phyloP scores from a whole-genome alignment of 1,284 basidiomycete species.

The Lentinus polychrous region DNA sequence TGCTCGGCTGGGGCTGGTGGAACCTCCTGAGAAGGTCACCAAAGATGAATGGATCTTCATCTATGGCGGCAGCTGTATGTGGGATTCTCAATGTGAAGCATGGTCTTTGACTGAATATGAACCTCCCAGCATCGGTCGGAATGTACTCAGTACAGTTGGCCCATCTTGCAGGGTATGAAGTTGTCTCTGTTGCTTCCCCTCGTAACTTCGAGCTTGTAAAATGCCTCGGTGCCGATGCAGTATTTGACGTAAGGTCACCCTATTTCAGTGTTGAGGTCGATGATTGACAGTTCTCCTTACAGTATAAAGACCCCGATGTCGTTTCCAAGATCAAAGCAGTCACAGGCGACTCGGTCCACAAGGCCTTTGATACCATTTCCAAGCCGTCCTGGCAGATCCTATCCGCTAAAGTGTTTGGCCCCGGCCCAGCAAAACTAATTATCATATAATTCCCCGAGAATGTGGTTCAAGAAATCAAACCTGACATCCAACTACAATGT shows the following conservation, averaged over 20 bases:
- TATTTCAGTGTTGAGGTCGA: neutral
- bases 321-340: conserved; percentile 18
- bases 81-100: neutral
- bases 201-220: conserved; percentile 32
- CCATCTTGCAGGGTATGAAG: conserved; percentile 32
- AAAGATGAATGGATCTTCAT: conserved; percentile 18
- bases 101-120: neutral
- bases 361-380: conserved; percentile 18
- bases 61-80: conserved; percentile 21
- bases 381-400: conserved; percentile 12
- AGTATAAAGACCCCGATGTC: conserved; percentile 18
- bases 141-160: conserved; percentile 38
- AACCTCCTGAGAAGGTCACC: conserved; percentile 10
- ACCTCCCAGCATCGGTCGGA: conserved; percentile 26
- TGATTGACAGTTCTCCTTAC: neutral
- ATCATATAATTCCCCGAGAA: conserved; percentile 9
- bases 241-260: conserved; percentile 24
- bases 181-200: conserved; percentile 34
- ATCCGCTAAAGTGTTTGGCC: conserved; percentile 14
- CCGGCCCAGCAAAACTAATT: conserved; percentile 16
- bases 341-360: conserved; percentile 17
- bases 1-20: conserved; percentile 14
- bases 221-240: conserved; percentile 33
- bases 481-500: conserved; percentile 6
- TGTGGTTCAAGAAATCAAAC: neutral